Evolutionary conservation across 495 filamentous ascomycete species (phyloP), one percentile per base, ranked within the genome.

Genomic region (Podospora australis): DNA sequence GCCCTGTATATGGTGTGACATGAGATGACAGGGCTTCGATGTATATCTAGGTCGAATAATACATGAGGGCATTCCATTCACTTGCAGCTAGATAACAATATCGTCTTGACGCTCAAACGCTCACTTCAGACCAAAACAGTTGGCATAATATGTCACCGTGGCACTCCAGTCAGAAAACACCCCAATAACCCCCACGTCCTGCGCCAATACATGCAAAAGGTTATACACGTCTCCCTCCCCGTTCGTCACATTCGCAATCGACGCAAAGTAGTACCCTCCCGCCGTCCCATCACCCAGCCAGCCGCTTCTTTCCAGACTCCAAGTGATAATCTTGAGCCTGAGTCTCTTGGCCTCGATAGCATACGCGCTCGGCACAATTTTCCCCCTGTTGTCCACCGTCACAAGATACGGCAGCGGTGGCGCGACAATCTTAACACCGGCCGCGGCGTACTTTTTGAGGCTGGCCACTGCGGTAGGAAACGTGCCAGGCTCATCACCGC

Each of bases 141-240:
- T 81, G 46, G 79, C 79, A 64, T 80, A 84, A 42, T 80, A 84
- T 3, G 74, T 81, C 6, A 78, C 68, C 3, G 78, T 81, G 0
- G 75, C 77, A 3, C 72, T 70, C 80, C 80, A 84, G 56, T 82
- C 80, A 8, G 75, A 73, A 49, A 83, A 84, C 17, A 84, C 73
- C 2, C 63, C 73, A 16, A 61, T 57, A 10, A 79, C 75, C 2
- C 75, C 75, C 6, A 82, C 76, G 54, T 83, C 63, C 49, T 71
- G 68, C 7, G 68, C 72, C 38, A 84, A 49, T 13, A 80, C 77
- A 54, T 83, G 76, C 22, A 84, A 55, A 13, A 81, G 69, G 34
- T 65, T 73, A 52, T 72, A 82, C 60, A 78, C 70, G 32, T 82
- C 75, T 4, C 79, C 78, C 50, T 83, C 79, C 38, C 72, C 74